Base-by-base conservation (phyloP, 73 alveolate genomes). In the Paramecium primaurelia region DNA sequence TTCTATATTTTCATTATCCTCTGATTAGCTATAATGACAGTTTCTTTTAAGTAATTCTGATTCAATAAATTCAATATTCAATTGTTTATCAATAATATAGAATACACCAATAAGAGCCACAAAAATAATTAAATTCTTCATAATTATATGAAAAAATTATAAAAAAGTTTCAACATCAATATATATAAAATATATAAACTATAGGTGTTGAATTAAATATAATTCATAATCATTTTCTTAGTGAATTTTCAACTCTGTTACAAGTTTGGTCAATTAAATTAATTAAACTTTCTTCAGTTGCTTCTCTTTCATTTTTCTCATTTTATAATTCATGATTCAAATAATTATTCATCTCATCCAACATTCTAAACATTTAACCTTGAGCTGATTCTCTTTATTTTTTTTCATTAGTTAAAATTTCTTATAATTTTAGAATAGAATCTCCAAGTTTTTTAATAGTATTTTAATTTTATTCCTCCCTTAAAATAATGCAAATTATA, bases 261-360 rank as follows among this genome's bases (percentile, higher is more conserved):
- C 98, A 95, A 10, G 98, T 95, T 92, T 95, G 95, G 32, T 95
- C 98, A n/a, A 95, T 84, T 25, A 95, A 71, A 71, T 77, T 92
- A 9, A 95, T 86, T 22, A 94, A 86, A 40, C 88, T 93, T 25
- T 93, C 98, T 86, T 95, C 97, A 18, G 96, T 95, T 11, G 84
- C 92, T 86, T 94, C 90, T 83, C 98, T 90, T 38, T 95, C 98
- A 71, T 86, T 84, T 10, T 85, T 93, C 51, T 95, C 96, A 42
- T 73, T 71, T 45, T 28, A 22, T 47, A 95, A 47, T 22, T 95
- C 98, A 32, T 86, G 86, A 86, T 92, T 45, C 30, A 95, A 83
- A 54, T 92, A 90, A 20, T 84, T 36, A 37, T 93, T 95, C 91
- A 94, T 95, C 10, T 95, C 98, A 71, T 95, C 97, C n/a, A 95